Evolutionary conservation across 441 rosid species (phyloP).

Genomic region (California macrophylla): DNA sequence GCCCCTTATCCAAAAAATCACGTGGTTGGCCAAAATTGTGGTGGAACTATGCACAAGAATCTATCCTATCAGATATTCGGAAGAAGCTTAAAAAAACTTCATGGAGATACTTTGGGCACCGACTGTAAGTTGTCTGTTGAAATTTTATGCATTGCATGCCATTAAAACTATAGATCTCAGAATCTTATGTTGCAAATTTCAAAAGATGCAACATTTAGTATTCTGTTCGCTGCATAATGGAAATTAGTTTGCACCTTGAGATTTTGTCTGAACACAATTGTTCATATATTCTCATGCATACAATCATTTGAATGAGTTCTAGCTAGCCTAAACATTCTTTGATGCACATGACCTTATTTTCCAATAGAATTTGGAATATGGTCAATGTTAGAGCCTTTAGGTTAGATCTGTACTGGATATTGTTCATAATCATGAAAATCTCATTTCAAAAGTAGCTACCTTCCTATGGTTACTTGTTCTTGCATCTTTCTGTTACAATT

Average conservation of each 20-base stretch:
- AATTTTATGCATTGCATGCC: neutral
- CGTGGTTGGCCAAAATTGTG: conserved; percentile 73
- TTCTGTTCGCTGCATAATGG: neutral
- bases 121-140: conserved; percentile 48
- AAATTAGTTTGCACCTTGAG: neutral
- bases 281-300: neutral
- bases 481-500: neutral
- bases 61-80: conserved; percentile 64
- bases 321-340: neutral
- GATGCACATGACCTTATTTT: neutral
- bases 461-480: neutral
- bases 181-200: neutral
- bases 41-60: conserved; percentile 89
- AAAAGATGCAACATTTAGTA: neutral
- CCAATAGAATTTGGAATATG: neutral
- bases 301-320: neutral
- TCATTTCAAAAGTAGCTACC: neutral
- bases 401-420: neutral
- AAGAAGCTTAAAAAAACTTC: conserved; percentile 70
- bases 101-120: conserved; percentile 73
- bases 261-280: neutral
- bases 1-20: conserved; percentile 46
- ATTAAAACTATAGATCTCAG: neutral
- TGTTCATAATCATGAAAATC: neutral
- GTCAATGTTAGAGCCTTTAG: neutral